phyloP scores from a whole-genome alignment of 805 yeast genomes.

The Ogataea pignaliae region DNA sequence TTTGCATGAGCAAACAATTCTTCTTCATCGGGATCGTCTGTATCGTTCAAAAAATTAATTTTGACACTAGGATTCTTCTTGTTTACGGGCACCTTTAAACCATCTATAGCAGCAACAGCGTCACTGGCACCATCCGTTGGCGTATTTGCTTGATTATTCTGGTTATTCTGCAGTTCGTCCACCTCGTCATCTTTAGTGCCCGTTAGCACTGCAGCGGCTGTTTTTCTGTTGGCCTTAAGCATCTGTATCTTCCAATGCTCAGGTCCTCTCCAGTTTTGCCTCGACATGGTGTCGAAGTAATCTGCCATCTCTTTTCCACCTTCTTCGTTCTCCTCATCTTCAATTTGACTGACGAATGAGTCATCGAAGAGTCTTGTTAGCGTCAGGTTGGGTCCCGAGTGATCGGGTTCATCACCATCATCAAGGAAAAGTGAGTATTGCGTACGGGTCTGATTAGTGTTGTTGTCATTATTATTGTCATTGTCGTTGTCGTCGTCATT shows the following conservation, averaged over 20 bases:
- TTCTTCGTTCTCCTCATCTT: conserved; percentile 27
- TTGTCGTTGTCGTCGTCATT: conserved; percentile 20
- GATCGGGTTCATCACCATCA: conserved; percentile 25
- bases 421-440: conserved; percentile 30
- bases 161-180: not conserved
- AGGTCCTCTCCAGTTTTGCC: conserved; percentile 82
- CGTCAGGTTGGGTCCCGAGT: conserved; percentile 28
- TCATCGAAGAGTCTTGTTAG: conserved; percentile 32
- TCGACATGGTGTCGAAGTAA: conserved; percentile 72
- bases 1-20: conserved; percentile 25
- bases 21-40: conserved; percentile 18
- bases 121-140: not conserved
- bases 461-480: conserved; percentile 15
- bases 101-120: conserved; percentile 1
- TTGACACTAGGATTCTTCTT: conserved; percentile 10
- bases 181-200: not conserved
- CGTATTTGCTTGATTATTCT: not conserved
- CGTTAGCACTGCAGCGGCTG: not conserved
- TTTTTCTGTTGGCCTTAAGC: conserved; percentile 10
- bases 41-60: conserved; percentile 28
- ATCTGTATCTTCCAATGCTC: conserved; percentile 85
- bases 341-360: conserved; percentile 15
- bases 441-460: conserved; percentile 19
- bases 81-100: not conserved
- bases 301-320: conserved; percentile 52